These are phyloP conservation scores for Zangia roseola DNA, from an alignment of 768 basidiomycete genomes.

Conservation along the genomic window DNA sequence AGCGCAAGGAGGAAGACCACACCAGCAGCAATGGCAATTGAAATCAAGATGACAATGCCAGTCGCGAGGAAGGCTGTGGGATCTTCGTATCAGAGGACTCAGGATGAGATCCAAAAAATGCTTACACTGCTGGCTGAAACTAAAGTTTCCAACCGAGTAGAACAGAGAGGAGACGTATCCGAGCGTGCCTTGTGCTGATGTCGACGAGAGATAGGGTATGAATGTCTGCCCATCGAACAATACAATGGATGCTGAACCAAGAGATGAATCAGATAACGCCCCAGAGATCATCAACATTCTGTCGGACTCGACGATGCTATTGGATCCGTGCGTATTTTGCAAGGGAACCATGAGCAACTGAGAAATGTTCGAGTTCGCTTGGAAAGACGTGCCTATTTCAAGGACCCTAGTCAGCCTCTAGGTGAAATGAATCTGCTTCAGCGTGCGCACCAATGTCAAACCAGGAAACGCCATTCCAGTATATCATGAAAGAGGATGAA, in stretches of 20 bases:
- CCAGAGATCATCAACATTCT: conserved; percentile 92
- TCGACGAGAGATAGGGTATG: conserved; percentile 79
- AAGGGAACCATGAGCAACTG: conserved; percentile 92
- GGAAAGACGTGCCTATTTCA: conserved; percentile 51
- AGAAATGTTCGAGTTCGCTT: conserved; percentile 62
- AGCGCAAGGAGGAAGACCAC: conserved; percentile 86
- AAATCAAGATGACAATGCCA: conserved; percentile 94
- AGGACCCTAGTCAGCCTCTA: not conserved
- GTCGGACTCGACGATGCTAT: conserved; percentile 74
- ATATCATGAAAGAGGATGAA: conserved; percentile 67
- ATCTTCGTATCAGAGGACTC: conserved; percentile 2
- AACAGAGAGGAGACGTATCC: conserved; percentile 79
- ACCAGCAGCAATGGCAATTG: conserved; percentile 94
- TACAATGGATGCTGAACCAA: conserved; percentile 80
- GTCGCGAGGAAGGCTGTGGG: conserved; percentile 80
- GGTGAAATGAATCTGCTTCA: not conserved
- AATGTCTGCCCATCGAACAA: conserved; percentile 83
- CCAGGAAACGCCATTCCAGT: conserved; percentile 87
- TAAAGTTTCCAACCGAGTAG: conserved; percentile 76
- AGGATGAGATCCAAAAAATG: conserved; percentile 9
- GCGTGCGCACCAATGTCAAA: conserved; percentile 50
- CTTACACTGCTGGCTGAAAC: conserved; percentile 71
- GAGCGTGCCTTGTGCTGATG: conserved; percentile 59
- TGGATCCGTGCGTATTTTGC: conserved; percentile 67
- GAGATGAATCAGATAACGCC: conserved; percentile 59